A percentile compares a stretch with the other conserved stretches of the same genome.
phyloP scores from a whole-genome alignment of 2,329 filamentous ascomycete genomes.

The Pyrenochaeta sp. region DNA sequence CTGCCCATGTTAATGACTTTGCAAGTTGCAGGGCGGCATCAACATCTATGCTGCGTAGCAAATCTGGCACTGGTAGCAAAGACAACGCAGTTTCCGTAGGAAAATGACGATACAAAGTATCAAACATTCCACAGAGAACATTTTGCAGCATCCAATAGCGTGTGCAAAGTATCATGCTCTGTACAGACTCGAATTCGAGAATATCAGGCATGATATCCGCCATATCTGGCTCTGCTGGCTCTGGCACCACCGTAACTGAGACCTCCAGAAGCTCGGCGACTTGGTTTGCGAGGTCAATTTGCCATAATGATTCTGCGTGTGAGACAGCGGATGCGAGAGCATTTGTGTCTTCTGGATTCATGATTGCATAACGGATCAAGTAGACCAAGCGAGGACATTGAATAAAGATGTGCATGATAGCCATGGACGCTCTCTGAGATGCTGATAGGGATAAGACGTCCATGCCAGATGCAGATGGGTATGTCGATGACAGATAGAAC shows the following conservation, averaged over 20 bases:
- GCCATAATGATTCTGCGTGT: conserved; percentile 32
- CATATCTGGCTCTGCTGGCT: conserved; percentile 22
- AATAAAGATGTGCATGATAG: conserved; percentile 42
- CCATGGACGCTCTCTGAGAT: conserved; percentile 30
- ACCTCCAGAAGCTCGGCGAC: conserved; percentile 26
- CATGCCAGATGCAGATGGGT: conserved; percentile 18
- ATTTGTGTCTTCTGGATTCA: conserved; percentile 25
- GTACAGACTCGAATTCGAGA: conserved; percentile 30
- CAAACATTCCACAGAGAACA: conserved; percentile 31
- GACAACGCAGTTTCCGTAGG: conserved; percentile 23
- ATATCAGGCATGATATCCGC: conserved; percentile 29
- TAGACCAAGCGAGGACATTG: conserved; percentile 37
- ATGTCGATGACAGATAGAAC: conserved; percentile 36
- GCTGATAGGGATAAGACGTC: conserved; percentile 9
- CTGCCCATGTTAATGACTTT: conserved; percentile 31
- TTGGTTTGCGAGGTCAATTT: conserved; percentile 20
- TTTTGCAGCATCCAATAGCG: conserved; percentile 39
- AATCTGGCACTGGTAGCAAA: conserved; percentile 22
- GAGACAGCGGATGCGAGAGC: conserved; percentile 31
- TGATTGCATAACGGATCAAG: conserved; percentile 27
- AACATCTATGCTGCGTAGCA: conserved; percentile 23
- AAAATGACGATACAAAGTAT: conserved; percentile 35
- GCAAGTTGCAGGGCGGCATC: conserved; percentile 31
- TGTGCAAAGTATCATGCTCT: conserved; percentile 31
- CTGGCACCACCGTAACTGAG: conserved; percentile 14